Conservation (phyloP, 129 eudicot genomes). For the Chrysanthemum seticuspe region DNA sequence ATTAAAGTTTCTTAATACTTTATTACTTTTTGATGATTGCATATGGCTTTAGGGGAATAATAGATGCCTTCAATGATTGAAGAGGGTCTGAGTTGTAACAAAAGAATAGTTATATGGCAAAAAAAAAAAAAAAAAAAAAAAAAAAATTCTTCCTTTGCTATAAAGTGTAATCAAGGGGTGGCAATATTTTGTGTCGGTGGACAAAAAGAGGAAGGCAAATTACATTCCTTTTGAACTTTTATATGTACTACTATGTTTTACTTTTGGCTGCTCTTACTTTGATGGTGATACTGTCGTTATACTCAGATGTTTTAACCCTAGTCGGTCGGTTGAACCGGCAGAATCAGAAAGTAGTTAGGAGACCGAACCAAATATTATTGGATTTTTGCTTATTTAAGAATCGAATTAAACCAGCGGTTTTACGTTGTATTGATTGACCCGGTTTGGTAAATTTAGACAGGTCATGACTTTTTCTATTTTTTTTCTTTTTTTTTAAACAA, state of each 20-base stretch:
- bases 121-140: too few species aligned
- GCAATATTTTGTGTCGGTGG: constrained; percentile 39
- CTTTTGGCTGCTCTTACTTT: constrained; percentile 35
- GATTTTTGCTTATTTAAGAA: too few species aligned
- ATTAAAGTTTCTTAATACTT: background rate
- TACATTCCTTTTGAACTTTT: constrained; percentile 15
- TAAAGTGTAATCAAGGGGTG: constrained; percentile 9
- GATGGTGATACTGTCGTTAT: constrained; percentile 26
- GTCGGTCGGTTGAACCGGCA: too few species aligned
- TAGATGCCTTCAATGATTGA: constrained; percentile 43
- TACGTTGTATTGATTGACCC: too few species aligned
- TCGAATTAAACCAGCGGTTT: too few species aligned
- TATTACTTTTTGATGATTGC: constrained; percentile 29
- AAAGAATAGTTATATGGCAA: constrained; percentile 17
- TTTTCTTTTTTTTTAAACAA: too few species aligned
- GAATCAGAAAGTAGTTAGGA: too few species aligned
- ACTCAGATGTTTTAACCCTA: background rate
- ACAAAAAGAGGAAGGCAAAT: constrained; percentile 29
- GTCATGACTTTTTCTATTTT: too few species aligned
- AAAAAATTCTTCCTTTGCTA: too few species aligned
- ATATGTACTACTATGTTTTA: constrained; percentile 14
- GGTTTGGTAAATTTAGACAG: too few species aligned
- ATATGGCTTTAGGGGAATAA: constrained; percentile 13
- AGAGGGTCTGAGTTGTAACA: constrained; percentile 19
- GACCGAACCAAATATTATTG: too few species aligned